Evolutionary conservation across 1,284 basidiomycete genomes (phyloP).

Genomic region (Prillingera fragicola): DNA sequence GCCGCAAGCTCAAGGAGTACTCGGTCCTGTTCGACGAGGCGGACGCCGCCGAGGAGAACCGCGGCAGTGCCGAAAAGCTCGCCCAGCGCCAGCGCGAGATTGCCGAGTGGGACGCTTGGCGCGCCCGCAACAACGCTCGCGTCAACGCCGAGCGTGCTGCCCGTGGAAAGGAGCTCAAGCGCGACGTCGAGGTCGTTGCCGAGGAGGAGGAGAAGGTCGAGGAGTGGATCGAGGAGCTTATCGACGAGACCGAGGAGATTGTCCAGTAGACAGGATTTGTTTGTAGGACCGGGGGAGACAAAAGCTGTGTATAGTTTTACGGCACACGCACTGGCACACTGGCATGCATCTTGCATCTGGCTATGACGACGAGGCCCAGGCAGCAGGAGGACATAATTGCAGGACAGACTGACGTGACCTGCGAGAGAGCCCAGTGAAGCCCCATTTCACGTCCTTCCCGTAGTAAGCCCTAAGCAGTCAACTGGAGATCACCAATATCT

Average conservation of each 20-base stretch:
- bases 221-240: conserved; percentile 82
- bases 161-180: conserved; percentile 30
- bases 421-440: no score
- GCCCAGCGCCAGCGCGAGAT: conserved; percentile 86
- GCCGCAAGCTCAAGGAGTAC: conserved; percentile 87
- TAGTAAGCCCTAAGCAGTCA: no score
- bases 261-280: no score
- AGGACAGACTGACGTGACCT: no score
- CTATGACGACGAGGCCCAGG: no score
- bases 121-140: conserved; percentile 41
- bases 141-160: conserved; percentile 35
- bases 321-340: no score
- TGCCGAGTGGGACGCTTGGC: conserved; percentile 99
- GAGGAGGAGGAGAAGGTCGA: conserved; percentile 78
- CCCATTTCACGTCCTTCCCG: no score
- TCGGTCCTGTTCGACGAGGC: conserved; percentile 92
- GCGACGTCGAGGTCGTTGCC: conserved; percentile 41
- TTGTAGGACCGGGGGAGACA: no score
- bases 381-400: no score
- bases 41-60: conserved; percentile 90
- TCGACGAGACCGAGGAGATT: conserved; percentile 83
- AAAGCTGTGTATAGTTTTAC: no score
- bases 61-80: conserved; percentile 86
- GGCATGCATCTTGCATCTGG: no score
- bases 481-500: no score